Conservation (phyloP, 2,329 filamentous ascomycete species). For the Fusarium graminum region DNA sequence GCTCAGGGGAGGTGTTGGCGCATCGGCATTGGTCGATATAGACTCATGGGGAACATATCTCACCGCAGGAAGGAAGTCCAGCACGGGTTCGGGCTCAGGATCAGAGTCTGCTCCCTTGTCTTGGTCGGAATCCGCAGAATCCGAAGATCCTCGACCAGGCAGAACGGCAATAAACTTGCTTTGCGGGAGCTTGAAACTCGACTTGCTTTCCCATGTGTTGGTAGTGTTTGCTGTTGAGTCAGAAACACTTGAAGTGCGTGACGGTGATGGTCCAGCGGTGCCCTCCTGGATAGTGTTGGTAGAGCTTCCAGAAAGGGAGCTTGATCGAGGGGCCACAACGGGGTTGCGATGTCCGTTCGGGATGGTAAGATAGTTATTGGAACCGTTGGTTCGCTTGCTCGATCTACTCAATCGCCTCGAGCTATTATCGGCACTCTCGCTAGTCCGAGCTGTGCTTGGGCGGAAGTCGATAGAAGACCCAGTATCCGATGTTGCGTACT, state of each 20-base stretch:
- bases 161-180: constrained; percentile 57
- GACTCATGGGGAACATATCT: constrained; percentile 44
- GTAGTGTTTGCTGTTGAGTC: constrained; percentile 55
- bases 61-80: constrained; percentile 34
- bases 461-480: constrained; percentile 43
- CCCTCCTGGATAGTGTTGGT: constrained; percentile 45
- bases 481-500: constrained; percentile 45
- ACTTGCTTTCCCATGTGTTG: constrained; percentile 51
- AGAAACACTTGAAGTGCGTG: constrained; percentile 55
- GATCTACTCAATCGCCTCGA: constrained; percentile 50
- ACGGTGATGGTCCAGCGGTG: constrained; percentile 41
- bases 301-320: constrained; percentile 46
- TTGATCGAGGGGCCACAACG: constrained; percentile 41
- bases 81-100: constrained; percentile 31
- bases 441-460: constrained; percentile 42
- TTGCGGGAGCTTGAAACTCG: constrained; percentile 55
- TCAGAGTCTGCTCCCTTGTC: constrained; percentile 35
- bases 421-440: constrained; percentile 45
- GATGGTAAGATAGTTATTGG: constrained; percentile 60
- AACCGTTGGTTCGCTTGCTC: constrained; percentile 57
- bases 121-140: constrained; percentile 40
- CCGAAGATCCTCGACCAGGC: constrained; percentile 48
- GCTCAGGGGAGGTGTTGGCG: constrained; percentile 65
- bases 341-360: constrained; percentile 47
- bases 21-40: constrained; percentile 51